Percentiles rank a stretch among this genome's conserved stretches.
Evolutionary conservation across 768 basidiomycete species (phyloP).

Genomic region (Hypholoma sublateritium): DNA sequence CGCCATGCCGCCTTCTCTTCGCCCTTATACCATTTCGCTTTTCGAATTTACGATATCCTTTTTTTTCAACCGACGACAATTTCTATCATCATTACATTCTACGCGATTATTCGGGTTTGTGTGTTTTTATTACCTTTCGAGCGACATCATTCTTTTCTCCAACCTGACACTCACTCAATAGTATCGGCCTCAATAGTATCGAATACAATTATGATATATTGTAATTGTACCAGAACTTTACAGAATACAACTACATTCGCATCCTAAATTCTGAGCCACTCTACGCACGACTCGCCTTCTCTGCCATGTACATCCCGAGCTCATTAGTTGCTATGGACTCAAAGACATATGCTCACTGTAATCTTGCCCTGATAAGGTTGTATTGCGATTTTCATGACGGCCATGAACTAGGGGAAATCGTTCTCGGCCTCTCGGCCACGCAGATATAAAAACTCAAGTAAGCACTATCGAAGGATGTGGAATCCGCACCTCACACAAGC

Average conservation of each 20-base stretch:
- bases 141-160: background rate
- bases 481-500: no score
- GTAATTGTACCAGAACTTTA: background rate
- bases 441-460: no score
- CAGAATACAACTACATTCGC: background rate
- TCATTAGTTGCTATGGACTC: background rate
- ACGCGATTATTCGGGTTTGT: no score
- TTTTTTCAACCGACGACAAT: no score
- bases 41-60: background rate
- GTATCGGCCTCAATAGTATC: background rate
- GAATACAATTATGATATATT: background rate
- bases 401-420: background rate
- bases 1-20: background rate
- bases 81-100: no score
- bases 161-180: background rate
- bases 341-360: no score
- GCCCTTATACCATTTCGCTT: background rate
- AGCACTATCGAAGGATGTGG: no score
- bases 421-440: background rate
- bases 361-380: background rate
- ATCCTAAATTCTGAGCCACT: background rate
- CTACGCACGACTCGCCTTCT: background rate
- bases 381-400: conserved; percentile 4
- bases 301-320: background rate
- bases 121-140: conserved; percentile 2